Evolutionary conservation across 768 basidiomycete species (phyloP).

Genomic region (Auricularia sp.): DNA sequence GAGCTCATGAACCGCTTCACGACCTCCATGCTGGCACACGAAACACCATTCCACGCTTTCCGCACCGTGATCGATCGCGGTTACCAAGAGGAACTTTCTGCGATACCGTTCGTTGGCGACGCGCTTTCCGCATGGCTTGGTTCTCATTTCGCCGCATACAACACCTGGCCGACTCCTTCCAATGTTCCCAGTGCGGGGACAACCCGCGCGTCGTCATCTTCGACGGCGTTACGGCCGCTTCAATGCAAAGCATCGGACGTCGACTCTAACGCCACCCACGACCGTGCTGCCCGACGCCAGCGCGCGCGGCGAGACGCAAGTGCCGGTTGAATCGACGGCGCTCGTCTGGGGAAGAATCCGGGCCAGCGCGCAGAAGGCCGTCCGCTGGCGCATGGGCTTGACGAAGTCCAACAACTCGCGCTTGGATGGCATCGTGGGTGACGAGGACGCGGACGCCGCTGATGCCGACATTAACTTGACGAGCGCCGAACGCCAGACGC

Average conservation of each 20-base stretch:
- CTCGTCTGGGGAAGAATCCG: neutral
- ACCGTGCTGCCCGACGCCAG: neutral
- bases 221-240: slow-evolving; percentile 6
- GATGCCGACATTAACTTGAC: neutral
- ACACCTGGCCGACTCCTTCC: slow-evolving; percentile 7
- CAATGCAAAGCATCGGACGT: neutral
- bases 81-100: slow-evolving; percentile 5
- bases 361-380: neutral
- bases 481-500: neutral
- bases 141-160: slow-evolving; percentile 12
- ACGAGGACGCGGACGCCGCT: neutral
- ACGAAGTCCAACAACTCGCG: neutral
- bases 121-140: slow-evolving; percentile 13
- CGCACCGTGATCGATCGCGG: slow-evolving; percentile 4
- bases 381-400: neutral
- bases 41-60: slow-evolving; percentile 14
- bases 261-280: neutral
- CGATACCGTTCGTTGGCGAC: slow-evolving; percentile 7
- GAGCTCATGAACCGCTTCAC: slow-evolving; percentile 15
- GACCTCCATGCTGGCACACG: slow-evolving; percentile 9
- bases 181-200: slow-evolving; percentile 11
- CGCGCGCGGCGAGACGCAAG: neutral
- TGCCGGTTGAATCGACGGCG: neutral
- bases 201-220: slow-evolving; percentile 10
- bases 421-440: neutral